These are phyloP conservation scores for Haplosporangium sp. DNA, from an alignment of 371 early-diverging fungal species.

Conservation along the genomic window DNA sequence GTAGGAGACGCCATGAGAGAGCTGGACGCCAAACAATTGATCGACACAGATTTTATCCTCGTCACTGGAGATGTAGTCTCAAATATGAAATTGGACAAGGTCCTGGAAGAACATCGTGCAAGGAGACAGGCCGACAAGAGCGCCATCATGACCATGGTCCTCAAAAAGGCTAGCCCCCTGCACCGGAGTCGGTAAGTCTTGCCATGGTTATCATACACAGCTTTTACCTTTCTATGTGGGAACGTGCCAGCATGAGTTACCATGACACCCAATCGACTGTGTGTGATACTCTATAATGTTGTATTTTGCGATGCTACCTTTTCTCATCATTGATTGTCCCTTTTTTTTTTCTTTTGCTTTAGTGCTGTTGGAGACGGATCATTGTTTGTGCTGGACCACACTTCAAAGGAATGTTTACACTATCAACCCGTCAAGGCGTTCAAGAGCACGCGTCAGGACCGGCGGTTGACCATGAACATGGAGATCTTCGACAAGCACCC, in stretches of 20 bases:
- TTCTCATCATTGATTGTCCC: not conserved
- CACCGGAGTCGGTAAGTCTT: slow-evolving; percentile 60
- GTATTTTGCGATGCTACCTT: not conserved
- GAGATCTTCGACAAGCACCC: slow-evolving; percentile 74
- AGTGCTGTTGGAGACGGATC: slow-evolving; percentile 81
- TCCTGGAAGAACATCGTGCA: slow-evolving; percentile 80
- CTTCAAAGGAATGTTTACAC: slow-evolving; percentile 81
- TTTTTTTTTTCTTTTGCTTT: slow-evolving; percentile 1
- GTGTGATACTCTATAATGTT: not conserved
- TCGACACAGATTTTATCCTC: slow-evolving; percentile 91
- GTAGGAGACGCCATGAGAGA: slow-evolving; percentile 95
- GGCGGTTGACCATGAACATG: slow-evolving; percentile 68
- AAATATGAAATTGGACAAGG: slow-evolving; percentile 83
- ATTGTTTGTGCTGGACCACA: slow-evolving; percentile 85
- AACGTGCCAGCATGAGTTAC: slow-evolving; percentile 15
- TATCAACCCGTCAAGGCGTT: slow-evolving; percentile 80
- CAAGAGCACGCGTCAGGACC: slow-evolving; percentile 63
- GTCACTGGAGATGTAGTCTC: slow-evolving; percentile 92
- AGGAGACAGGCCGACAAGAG: slow-evolving; percentile 78
- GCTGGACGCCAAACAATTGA: slow-evolving; percentile 84
- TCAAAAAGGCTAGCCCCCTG: slow-evolving; percentile 49
- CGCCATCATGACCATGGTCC: slow-evolving; percentile 95
- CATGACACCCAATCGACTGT: slow-evolving; percentile 2
- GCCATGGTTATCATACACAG: too few species aligned
- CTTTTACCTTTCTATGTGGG: not conserved